Conservation (phyloP, 202 grass and related monocot genomes). For the Bolboschoenoplectus hybrid region DNA sequence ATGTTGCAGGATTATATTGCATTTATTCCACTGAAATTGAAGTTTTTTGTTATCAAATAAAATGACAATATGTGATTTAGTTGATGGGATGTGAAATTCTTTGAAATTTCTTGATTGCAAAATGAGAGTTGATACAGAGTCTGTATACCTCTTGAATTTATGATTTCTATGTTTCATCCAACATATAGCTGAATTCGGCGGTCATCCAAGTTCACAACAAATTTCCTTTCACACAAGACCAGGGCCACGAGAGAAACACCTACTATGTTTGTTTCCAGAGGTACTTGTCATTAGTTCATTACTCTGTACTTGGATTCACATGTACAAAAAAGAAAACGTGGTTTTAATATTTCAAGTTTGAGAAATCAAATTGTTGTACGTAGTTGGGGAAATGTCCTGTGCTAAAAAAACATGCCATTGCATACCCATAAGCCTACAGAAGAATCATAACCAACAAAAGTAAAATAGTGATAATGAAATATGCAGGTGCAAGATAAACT, state of each 20-base stretch:
- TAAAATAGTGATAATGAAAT: not conserved
- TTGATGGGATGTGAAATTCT: not conserved
- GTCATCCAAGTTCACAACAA: not conserved
- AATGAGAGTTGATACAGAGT: too few species aligned
- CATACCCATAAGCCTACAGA: not conserved
- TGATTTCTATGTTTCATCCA: not conserved
- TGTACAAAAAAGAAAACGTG: not conserved
- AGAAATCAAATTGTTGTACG: not conserved
- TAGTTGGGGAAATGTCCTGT: not conserved
- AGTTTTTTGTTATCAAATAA: not conserved
- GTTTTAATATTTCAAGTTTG: not conserved
- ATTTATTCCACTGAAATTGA: not conserved
- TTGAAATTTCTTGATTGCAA: too few species aligned
- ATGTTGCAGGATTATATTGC: not conserved
- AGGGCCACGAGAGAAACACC: not conserved
- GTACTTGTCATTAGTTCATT: not conserved
- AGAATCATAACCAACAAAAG: slow-evolving; percentile 15
- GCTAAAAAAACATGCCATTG: not conserved
- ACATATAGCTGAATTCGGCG: not conserved
- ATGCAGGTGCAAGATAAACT: not conserved
- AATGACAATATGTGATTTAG: not conserved
- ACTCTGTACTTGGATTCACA: not conserved
- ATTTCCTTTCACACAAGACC: not conserved
- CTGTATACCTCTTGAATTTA: not conserved
- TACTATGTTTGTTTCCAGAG: not conserved